Percentiles rank a stretch among this genome's conserved stretches.
phyloP scores from a whole-genome alignment of 148 eudicot genomes.

The Cornus controversa region DNA sequence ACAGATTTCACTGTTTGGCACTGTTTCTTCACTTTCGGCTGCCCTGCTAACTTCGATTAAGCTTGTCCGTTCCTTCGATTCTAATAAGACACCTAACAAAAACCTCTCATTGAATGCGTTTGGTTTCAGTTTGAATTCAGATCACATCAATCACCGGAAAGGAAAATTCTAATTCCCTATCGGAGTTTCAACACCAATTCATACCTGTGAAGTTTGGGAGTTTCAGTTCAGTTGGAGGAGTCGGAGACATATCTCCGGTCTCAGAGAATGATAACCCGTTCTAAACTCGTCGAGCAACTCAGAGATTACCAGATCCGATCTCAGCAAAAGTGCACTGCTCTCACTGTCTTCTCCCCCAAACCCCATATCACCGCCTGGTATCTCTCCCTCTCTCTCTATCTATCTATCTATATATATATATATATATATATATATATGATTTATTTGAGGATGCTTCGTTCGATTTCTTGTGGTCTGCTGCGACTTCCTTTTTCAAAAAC shows the following conservation, averaged over 20 bases:
- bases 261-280: conserved; percentile 43
- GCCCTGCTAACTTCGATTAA: too few species aligned
- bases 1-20: too few species aligned
- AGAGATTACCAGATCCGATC: conserved; percentile 45
- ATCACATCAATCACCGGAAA: too few species aligned
- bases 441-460: background rate
- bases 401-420: too few species aligned
- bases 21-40: too few species aligned
- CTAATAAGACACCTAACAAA: too few species aligned
- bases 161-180: too few species aligned
- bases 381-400: background rate
- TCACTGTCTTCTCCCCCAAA: conserved; percentile 38
- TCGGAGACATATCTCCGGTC: background rate
- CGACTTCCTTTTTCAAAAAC: background rate
- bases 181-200: too few species aligned
- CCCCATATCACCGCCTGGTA: conserved; percentile 39
- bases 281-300: conserved; percentile 52
- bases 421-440: background rate
- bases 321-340: conserved; percentile 32
- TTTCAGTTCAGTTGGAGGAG: background rate
- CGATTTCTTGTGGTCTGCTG: background rate
- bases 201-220: background rate
- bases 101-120: too few species aligned
- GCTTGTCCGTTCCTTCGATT: too few species aligned
- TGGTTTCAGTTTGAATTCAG: too few species aligned